A percentile compares a stretch with the other conserved stretches of the same genome.
Evolutionary conservation across 352 stramenopile species (phyloP).

Genomic region (Globisporangium solare): DNA sequence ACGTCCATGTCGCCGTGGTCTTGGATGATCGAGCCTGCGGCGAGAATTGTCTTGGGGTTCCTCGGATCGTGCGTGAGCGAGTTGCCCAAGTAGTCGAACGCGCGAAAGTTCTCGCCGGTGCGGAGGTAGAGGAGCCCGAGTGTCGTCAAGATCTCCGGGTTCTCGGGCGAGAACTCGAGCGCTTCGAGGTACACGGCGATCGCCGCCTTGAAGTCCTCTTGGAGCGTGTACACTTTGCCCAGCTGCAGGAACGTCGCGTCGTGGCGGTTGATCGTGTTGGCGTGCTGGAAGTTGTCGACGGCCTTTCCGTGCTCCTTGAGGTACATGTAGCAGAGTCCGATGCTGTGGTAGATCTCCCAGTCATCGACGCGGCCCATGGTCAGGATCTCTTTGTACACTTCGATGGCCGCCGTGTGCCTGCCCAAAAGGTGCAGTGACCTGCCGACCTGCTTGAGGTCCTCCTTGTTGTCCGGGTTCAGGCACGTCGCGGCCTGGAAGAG

Average conservation of each 20-base stretch:
- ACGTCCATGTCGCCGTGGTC: constrained; percentile 93
- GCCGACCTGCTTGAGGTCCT: constrained; percentile 90
- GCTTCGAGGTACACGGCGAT: constrained; percentile 90
- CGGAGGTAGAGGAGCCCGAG: constrained; percentile 89
- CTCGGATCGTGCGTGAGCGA: constrained; percentile 89
- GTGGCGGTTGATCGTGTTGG: constrained; percentile 90
- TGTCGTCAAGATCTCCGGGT: constrained; percentile 89
- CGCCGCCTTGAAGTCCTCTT: constrained; percentile 83
- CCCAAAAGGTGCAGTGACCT: constrained; percentile 79
- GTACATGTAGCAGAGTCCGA: constrained; percentile 90
- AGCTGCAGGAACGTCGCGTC: constrained; percentile 91
- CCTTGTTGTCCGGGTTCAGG: constrained; percentile 89
- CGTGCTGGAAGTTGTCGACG: constrained; percentile 85
- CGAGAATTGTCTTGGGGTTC: constrained; percentile 91
- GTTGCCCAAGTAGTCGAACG: constrained; percentile 94
- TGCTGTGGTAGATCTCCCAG: constrained; percentile 93
- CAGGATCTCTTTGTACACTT: constrained; percentile 88
- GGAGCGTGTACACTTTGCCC: constrained; percentile 82
- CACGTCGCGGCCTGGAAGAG: constrained; percentile 91
- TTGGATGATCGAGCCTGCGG: constrained; percentile 91
- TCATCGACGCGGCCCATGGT: constrained; percentile 78
- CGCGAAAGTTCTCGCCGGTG: constrained; percentile 87
- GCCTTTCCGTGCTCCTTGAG: constrained; percentile 89
- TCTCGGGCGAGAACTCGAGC: constrained; percentile 92
- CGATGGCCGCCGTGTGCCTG: constrained; percentile 88